These are phyloP conservation scores for Lactifluus rugatus DNA, from an alignment of 768 basidiomycete genomes.

Conservation along the genomic window DNA sequence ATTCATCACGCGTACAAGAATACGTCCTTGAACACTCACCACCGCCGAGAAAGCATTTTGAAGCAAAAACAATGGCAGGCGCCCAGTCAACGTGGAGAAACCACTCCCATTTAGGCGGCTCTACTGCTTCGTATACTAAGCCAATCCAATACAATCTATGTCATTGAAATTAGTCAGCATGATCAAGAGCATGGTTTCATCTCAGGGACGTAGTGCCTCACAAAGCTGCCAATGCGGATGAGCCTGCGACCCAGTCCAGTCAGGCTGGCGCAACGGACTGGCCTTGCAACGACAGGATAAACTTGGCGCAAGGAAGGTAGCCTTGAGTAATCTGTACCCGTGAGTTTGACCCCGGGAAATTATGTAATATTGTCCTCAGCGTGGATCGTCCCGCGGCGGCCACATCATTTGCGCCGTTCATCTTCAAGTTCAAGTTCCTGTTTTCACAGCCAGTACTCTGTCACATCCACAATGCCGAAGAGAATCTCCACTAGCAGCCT, in stretches of 20 bases:
- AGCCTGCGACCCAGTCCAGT: not conserved
- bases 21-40: not conserved
- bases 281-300: not conserved
- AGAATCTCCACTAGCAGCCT: no score
- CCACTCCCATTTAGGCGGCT: conserved; percentile 1
- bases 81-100: conserved; percentile 1
- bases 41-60: not conserved
- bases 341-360: conserved; percentile 1
- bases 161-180: not conserved
- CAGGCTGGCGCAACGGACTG: not conserved
- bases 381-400: no score
- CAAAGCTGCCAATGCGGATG: not conserved
- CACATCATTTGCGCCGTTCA: no score
- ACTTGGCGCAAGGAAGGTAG: not conserved
- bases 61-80: not conserved
- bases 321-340: conserved; percentile 2
- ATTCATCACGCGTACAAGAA: not conserved
- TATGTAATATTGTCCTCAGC: no score
- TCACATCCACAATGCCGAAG: no score
- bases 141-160: conserved; percentile 3
- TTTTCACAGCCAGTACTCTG: no score
- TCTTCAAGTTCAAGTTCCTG: no score
- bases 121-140: not conserved
- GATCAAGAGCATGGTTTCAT: not conserved
- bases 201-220: not conserved